These are phyloP conservation scores for Lasiosphaeria hispida DNA, from an alignment of 495 filamentous ascomycete species.

Conservation along the genomic window DNA sequence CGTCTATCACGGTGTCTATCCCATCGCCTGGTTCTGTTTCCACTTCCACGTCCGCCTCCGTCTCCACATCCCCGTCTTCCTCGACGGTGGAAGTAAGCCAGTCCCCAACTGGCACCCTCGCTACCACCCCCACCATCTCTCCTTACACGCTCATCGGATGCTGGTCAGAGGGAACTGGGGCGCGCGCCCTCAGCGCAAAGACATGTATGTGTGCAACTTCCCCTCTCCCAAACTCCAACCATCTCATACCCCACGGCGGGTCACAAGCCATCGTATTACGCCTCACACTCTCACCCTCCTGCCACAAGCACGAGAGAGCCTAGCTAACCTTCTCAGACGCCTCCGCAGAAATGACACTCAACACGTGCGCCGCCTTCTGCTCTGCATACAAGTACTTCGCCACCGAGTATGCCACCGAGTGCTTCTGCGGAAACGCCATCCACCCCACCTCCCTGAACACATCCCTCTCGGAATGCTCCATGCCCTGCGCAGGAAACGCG, in stretches of 20 bases:
- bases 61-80: conserved; percentile 4
- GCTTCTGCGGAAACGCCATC: conserved; percentile 46
- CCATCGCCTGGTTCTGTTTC: background rate
- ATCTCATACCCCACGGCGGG: no score
- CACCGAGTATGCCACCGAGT: conserved; percentile 47
- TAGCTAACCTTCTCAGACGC: conserved; percentile 23
- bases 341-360: conserved; percentile 45
- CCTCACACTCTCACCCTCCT: no score
- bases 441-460: conserved; percentile 28
- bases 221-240: no score
- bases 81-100: conserved; percentile 12
- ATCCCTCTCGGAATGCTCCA: conserved; percentile 35
- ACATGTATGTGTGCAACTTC: no score
- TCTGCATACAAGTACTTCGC: conserved; percentile 45
- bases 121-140: conserved; percentile 32
- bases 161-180: conserved; percentile 42
- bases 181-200: conserved; percentile 32
- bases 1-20: no score
- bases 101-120: conserved; percentile 31
- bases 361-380: conserved; percentile 46
- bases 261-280: no score
- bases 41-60: conserved; percentile 10
- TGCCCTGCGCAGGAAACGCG: conserved; percentile 41
- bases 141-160: conserved; percentile 44
- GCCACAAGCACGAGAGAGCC: no score